These are phyloP conservation scores for Colletotrichum brevisporum DNA, from an alignment of 2,329 filamentous ascomycete genomes.

Conservation along the genomic window DNA sequence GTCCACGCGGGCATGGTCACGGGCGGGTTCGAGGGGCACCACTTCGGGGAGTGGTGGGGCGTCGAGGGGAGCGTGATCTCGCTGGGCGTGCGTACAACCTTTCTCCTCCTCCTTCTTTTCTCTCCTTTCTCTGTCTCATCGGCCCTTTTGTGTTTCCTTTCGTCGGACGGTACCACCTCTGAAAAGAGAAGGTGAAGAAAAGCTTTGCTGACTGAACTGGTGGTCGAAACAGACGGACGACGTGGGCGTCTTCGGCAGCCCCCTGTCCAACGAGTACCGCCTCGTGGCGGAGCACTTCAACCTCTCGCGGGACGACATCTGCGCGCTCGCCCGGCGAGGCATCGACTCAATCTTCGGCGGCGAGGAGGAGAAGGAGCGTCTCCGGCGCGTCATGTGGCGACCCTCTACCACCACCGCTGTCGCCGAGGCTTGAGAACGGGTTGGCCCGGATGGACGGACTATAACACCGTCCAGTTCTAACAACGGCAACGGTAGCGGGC, in stretches of 20 bases:
- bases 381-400: conserved; percentile 66
- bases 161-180: no score
- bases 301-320: conserved; percentile 62
- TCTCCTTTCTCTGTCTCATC: neutral
- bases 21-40: conserved; percentile 77
- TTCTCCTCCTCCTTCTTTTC: neutral
- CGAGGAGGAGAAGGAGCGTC: conserved; percentile 70
- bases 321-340: conserved; percentile 70
- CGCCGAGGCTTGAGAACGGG: neutral
- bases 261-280: conserved; percentile 82
- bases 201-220: neutral
- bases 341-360: conserved; percentile 78
- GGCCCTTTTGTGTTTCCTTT: no score
- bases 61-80: conserved; percentile 72
- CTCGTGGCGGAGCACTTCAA: conserved; percentile 80
- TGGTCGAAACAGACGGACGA: conserved; percentile 77
- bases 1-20: conserved; percentile 81
- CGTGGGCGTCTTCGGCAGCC: conserved; percentile 84
- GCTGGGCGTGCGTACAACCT: conserved; percentile 72
- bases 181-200: neutral
- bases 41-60: conserved; percentile 81
- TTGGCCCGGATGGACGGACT: no score
- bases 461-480: no score
- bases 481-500: no score
- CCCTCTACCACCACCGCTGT: neutral